Base-by-base conservation (phyloP, 1,284 basidiomycete genomes). In the Uromyces viciae-fabae region DNA sequence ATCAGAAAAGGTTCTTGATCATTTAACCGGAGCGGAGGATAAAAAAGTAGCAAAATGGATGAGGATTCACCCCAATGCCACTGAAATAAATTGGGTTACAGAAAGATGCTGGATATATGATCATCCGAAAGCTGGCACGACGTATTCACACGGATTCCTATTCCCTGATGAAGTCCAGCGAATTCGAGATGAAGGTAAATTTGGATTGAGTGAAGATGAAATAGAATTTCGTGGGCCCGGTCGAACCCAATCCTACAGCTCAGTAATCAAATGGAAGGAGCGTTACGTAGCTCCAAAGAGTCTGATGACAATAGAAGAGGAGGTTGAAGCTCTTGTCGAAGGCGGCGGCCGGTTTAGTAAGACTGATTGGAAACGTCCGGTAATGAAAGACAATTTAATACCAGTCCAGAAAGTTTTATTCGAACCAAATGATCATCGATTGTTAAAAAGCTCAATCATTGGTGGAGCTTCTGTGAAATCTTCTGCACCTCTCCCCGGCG, bases 91-190 rank as follows among this genome's bases (percentile, higher is more conserved):
- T 75, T 98, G 94, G 94, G 89, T 90, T 40, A 92, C 93, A 83
- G 96, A 99, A 85, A 90, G 91, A 38, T 98, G 96, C 86, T 98
- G 94, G 94, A 94, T 99, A 83, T 98, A 99, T 87, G 96, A 99
- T 86, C 95, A 98, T 87, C 96, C 96, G 0, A 92, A 94, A 75
- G 91, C 93, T 2, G 92, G 92, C 68, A 98, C 95, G 91, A 81
- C 86, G 19, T 98, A 98, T 86, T 91, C 94, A 4, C 96, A 98
- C 87, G 96, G 96, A 0, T 99, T 94, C 88, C 87, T 98, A n/a
- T 99, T 95, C 87, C 96, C 96, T 0, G 93, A 94, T 31, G 92
- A 95, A 85, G 92, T 91, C 36, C 89, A 90, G 68, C 90, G 91
- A 60, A 89, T 95, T 68, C 90, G 86, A 76, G 58, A 83, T 19